Conservation (phyloP, 441 rosid genomes). For the Raphanus hybrid region DNA sequence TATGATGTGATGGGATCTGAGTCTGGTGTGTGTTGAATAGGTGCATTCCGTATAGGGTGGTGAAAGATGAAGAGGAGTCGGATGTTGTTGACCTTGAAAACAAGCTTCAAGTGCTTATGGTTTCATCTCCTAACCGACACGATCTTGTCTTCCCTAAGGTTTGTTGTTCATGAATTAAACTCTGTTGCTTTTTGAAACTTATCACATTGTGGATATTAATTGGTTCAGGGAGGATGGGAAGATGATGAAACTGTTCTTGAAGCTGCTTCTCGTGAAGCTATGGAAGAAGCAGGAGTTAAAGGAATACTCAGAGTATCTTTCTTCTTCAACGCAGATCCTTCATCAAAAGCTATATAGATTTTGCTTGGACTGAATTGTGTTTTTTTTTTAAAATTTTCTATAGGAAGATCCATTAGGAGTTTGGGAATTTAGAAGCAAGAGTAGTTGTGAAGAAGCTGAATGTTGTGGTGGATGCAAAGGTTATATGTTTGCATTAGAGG, state of each 20-base stretch:
- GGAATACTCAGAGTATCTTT: conserved; percentile 66
- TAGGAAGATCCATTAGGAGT: conserved; percentile 77
- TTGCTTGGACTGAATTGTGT: not conserved
- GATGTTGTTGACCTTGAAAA: no score
- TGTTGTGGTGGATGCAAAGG: conserved; percentile 79
- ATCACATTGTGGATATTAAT: not conserved
- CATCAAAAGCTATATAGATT: not conserved
- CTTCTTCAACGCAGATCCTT: no score
- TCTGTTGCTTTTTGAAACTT: no score
- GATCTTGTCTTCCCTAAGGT: no score
- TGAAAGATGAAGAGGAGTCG: no score
- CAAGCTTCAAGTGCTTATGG: no score
- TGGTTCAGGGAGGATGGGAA: conserved; percentile 90
- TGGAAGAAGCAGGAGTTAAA: conserved; percentile 91
- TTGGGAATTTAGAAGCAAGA: conserved; percentile 91
- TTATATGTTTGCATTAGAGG: conserved; percentile 78
- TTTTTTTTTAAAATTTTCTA: no score
- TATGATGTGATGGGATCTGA: no score
- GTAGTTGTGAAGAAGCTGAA: conserved; percentile 49
- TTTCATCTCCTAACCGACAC: no score
- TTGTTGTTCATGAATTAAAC: no score
- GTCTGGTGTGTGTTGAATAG: no score
- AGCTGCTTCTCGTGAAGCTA: conserved; percentile 92
- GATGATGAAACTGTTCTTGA: conserved; percentile 81
- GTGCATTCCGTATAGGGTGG: no score